phyloP scores from a whole-genome alignment of 768 basidiomycete genomes.

The Paxillus involutus region DNA sequence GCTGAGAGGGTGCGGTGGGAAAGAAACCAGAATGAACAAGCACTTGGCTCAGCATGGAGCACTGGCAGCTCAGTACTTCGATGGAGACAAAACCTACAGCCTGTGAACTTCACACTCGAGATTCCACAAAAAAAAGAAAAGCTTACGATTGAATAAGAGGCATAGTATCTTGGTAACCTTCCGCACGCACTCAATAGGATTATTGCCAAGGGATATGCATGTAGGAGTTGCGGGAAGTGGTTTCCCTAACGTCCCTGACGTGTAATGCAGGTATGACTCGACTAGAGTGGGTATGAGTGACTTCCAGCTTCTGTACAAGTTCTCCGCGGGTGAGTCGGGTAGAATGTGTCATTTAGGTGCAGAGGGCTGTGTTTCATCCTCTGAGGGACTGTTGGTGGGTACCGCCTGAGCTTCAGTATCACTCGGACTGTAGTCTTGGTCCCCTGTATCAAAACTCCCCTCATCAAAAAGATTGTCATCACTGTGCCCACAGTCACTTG shows the following conservation, averaged over 20 bases:
- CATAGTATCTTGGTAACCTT: not conserved
- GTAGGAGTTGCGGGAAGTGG: no score
- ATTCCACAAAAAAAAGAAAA: not conserved
- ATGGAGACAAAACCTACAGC: not conserved
- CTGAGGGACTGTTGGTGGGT: no score
- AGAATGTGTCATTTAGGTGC: no score
- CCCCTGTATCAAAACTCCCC: not conserved
- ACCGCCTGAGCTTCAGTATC: not conserved
- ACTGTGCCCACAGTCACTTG: not conserved
- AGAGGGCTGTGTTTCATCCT: no score
- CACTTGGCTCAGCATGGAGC: conserved; percentile 4
- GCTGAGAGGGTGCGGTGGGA: conserved; percentile 26
- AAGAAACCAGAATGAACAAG: conserved; percentile 35
- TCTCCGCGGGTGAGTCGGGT: no score
- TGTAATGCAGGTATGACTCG: no score
- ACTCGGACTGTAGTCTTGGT: not conserved
- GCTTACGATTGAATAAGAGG: not conserved
- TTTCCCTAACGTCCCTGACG: no score
- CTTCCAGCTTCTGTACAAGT: no score
- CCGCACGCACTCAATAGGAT: no score
- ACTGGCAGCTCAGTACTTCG: not conserved
- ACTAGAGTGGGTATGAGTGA: no score
- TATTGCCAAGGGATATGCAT: no score
- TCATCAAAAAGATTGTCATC: not conserved
- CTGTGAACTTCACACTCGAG: not conserved